A percentile compares a stretch with the other conserved stretches of the same genome.
Evolutionary conservation across 768 basidiomycete genomes (phyloP).

Genomic region (Panaeolus cyanescens): DNA sequence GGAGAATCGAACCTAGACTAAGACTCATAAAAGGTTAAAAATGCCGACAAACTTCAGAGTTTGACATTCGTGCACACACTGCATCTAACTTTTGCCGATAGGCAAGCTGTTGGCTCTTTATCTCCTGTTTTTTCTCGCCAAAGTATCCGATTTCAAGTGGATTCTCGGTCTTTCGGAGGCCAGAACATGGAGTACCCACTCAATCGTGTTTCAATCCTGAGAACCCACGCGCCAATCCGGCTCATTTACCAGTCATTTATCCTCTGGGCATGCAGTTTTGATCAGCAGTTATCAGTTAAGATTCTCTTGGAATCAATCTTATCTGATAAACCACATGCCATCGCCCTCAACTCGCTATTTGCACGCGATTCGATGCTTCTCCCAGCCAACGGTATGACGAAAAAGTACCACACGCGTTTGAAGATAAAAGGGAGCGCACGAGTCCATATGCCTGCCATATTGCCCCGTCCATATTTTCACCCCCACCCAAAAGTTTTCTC

Average conservation of each 20-base stretch:
- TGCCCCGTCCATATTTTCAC: background rate
- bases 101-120: too few species aligned
- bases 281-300: background rate
- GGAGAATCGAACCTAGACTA: too few species aligned
- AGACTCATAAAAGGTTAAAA: too few species aligned
- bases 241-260: too few species aligned
- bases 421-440: background rate
- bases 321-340: constrained; percentile 9
- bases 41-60: too few species aligned
- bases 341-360: background rate
- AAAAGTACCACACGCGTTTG: background rate
- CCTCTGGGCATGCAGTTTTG: background rate
- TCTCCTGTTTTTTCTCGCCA: background rate
- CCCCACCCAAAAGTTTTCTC: background rate
- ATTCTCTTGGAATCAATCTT: constrained; percentile 11
- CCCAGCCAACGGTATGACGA: background rate
- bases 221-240: background rate
- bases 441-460: background rate
- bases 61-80: too few species aligned
- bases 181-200: too few species aligned
- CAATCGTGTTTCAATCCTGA: background rate
- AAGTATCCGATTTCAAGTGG: background rate
- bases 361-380: background rate
- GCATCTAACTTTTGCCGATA: too few species aligned
- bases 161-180: too few species aligned